Base-by-base conservation (phyloP, 768 basidiomycete species). In the Tylopilus balloui region DNA sequence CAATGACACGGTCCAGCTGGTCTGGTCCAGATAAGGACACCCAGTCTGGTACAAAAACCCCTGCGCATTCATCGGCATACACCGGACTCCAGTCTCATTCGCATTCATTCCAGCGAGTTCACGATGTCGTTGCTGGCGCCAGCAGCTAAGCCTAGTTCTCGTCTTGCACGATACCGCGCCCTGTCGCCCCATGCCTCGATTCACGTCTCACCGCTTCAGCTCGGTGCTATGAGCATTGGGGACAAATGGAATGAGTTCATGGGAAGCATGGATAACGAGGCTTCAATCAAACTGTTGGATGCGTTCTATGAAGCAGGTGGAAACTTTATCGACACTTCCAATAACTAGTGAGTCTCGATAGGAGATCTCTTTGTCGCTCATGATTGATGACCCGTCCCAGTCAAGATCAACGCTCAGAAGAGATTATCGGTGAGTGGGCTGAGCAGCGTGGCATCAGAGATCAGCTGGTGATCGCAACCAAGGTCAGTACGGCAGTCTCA, bases 381-480 rank as follows among this genome's bases (percentile, higher is more conserved):
- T 14, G 11, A 11, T 24, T 6, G 15, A 34, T 1, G 14, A 13
- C 15, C 12, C 3, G 15, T 6, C 23, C 13, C 14, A 78, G 74
- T 50, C 79, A 83, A 58, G 74, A 79, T 47, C 81, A 77, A 52
- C 56, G 71, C 12, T 80, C 78, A 4, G 82, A 86, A 57, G 54
- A 54, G 45, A 71, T 76, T 52, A 66, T 78, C 28, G 78, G 78
- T 10, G 78, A 78, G 55, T 79, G 78, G 77, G 73, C 69, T 51
- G 69, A 73, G 54, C 40, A 52, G n/a, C 65, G 73, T 15, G 66
- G 62, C 0, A 68, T 70, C 32, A 69, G 78, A 36, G 73, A 79
- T 51, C 74, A 76, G 48, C 68, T 79, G 8, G 66, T 78, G 51
- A 61, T 78, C 41, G 78, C 78, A 1, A 75, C 77, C 24, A 78